Percentiles rank a stretch among this genome's conserved stretches.
Conservation (phyloP, 2,329 filamentous ascomycete genomes). For the Aspergillus sojae region DNA sequence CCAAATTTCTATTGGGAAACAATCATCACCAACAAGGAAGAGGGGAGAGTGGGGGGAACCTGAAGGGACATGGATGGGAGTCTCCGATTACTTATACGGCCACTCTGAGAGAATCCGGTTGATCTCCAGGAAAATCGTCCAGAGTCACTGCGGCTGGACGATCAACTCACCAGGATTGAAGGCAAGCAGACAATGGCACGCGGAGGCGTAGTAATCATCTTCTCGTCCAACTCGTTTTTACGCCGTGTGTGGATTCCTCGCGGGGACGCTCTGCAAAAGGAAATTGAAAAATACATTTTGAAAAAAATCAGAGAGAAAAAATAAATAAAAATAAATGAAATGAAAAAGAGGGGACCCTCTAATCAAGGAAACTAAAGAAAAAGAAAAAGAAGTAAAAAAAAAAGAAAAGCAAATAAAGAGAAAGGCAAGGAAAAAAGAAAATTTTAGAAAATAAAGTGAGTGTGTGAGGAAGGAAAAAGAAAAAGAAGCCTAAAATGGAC, state of each 20-base stretch:
- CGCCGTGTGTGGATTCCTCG: neutral
- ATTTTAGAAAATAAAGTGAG: neutral
- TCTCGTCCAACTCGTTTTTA: slow-evolving; percentile 3
- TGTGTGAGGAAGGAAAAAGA: slow-evolving; percentile 1
- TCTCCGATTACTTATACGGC: slow-evolving; percentile 9
- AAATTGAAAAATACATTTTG: neutral
- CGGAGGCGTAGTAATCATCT: slow-evolving; percentile 5
- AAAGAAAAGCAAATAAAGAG: neutral
- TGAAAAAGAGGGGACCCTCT: neutral
- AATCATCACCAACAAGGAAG: slow-evolving; percentile 8
- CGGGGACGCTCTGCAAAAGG: neutral
- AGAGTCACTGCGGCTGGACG: slow-evolving; percentile 3
- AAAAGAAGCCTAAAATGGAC: slow-evolving; percentile 3
- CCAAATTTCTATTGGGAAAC: slow-evolving; percentile 12
- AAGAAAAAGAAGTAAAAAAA: neutral
- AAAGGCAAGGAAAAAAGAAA: neutral
- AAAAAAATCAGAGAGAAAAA: neutral
- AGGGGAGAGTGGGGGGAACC: slow-evolving; percentile 4
- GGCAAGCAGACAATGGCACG: slow-evolving; percentile 4
- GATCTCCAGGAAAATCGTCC: neutral
- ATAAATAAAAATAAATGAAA: neutral
- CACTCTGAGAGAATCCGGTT: neutral
- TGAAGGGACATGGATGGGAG: slow-evolving; percentile 8
- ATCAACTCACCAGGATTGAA: neutral
- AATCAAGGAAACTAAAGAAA: neutral